Conservation (phyloP, 2,329 filamentous ascomycete species). For the Zymoseptoria pseudotritici region DNA sequence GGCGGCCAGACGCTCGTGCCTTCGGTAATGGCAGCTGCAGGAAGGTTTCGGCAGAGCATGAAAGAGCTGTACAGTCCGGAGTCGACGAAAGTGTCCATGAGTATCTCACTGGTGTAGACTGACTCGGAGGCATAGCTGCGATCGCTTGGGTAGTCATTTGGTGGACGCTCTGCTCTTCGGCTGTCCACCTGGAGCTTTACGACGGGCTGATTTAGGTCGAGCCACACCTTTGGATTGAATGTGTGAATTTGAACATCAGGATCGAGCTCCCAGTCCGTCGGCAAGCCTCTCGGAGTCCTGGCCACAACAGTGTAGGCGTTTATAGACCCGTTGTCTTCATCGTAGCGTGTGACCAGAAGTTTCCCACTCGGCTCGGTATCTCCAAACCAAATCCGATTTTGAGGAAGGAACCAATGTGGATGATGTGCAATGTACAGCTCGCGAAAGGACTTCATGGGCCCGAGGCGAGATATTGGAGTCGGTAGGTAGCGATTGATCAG, state of each 20-base stretch:
- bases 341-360: constrained; percentile 68
- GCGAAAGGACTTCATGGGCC: constrained; percentile 57
- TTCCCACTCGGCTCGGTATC: constrained; percentile 67
- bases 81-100: constrained; percentile 39
- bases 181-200: constrained; percentile 34
- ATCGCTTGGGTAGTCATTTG: constrained; percentile 15
- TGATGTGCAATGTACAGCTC: constrained; percentile 68
- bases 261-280: constrained; percentile 35
- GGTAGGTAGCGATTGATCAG: constrained; percentile 64
- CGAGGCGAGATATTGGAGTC: constrained; percentile 45
- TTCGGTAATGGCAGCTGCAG: constrained; percentile 32
- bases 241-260: constrained; percentile 57
- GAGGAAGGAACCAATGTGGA: constrained; percentile 76
- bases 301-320: constrained; percentile 73
- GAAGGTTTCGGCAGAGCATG: constrained; percentile 53
- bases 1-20: constrained; percentile 63
- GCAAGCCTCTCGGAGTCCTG: neutral
- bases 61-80: constrained; percentile 57
- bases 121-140: constrained; percentile 14
- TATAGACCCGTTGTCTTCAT: constrained; percentile 65
- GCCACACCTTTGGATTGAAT: constrained; percentile 61
- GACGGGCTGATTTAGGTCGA: constrained; percentile 70
- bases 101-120: constrained; percentile 44
- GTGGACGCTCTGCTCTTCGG: constrained; percentile 14
- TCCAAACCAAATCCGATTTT: constrained; percentile 77